phyloP scores from a whole-genome alignment of 208 protist genomes.

The Angomonas deanei region DNA sequence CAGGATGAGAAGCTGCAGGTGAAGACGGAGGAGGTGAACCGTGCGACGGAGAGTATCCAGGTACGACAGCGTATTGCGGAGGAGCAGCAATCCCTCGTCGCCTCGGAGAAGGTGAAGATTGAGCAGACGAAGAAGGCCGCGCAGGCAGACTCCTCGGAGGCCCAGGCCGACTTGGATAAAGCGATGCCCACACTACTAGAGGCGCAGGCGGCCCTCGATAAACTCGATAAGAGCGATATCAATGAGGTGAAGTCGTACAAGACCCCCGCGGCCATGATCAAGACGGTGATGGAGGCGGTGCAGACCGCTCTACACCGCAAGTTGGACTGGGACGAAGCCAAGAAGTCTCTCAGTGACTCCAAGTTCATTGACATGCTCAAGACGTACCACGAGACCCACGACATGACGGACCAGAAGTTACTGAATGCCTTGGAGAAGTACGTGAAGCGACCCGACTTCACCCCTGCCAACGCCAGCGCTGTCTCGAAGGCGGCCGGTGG shows the following conservation, averaged over 20 bases:
- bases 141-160: slow-evolving; percentile 85
- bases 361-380: slow-evolving; percentile 96
- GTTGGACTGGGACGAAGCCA: slow-evolving; percentile 95
- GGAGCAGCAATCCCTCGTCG: slow-evolving; percentile 94
- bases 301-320: slow-evolving; percentile 93
- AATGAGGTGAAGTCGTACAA: slow-evolving; percentile 97
- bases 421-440: slow-evolving; percentile 95
- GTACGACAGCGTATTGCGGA: slow-evolving; percentile 94
- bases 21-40: slow-evolving; percentile 84
- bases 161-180: slow-evolving; percentile 94
- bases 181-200: slow-evolving; percentile 95
- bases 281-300: slow-evolving; percentile 95
- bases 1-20: slow-evolving; percentile 82
- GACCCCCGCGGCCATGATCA: slow-evolving; percentile 92
- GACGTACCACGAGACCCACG: slow-evolving; percentile 94
- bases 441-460: slow-evolving; percentile 92
- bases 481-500: slow-evolving; percentile 94
- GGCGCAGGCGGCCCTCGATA: slow-evolving; percentile 94
- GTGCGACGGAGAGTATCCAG: slow-evolving; percentile 92
- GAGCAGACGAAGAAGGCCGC: slow-evolving; percentile 90
- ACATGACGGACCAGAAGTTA: slow-evolving; percentile 94
- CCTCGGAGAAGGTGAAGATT: slow-evolving; percentile 94
- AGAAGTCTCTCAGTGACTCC: slow-evolving; percentile 93
- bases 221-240: slow-evolving; percentile 96
- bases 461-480: slow-evolving; percentile 76